Conservation (phyloP, 805 yeast species). For the Torulaspora franciscae region DNA sequence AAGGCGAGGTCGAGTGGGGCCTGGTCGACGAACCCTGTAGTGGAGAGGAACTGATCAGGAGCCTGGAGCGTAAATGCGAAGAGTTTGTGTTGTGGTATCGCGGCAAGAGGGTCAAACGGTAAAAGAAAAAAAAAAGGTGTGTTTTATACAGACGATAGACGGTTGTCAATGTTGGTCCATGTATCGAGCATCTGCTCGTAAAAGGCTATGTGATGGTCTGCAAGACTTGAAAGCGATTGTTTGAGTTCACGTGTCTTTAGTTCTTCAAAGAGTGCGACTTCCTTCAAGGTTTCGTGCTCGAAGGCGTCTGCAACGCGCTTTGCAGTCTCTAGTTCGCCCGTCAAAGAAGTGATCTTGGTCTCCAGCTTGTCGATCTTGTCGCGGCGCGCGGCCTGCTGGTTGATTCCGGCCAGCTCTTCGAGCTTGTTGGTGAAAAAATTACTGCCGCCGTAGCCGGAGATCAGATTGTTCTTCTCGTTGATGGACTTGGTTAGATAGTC, state of each 20-base stretch:
- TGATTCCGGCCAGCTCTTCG: slow-evolving; percentile 59
- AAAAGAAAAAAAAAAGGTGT: neutral
- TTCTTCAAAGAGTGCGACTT: slow-evolving; percentile 64
- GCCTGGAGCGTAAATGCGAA: slow-evolving; percentile 13
- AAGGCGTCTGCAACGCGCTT: slow-evolving; percentile 48
- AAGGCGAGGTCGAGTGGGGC: slow-evolving; percentile 23
- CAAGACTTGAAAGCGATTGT: slow-evolving; percentile 61
- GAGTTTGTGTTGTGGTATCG: slow-evolving; percentile 9
- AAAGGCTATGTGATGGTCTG: slow-evolving; percentile 70
- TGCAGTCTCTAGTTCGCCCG: slow-evolving; percentile 48
- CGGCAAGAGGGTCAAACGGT: slow-evolving; percentile 14
- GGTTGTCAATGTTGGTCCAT: slow-evolving; percentile 58
- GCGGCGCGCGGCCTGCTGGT: slow-evolving; percentile 51
- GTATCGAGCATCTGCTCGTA: slow-evolving; percentile 62
- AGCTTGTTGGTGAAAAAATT: slow-evolving; percentile 52
- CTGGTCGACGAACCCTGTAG: slow-evolving; percentile 21
- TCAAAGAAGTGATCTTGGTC: slow-evolving; percentile 44
- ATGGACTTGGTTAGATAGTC: slow-evolving; percentile 72
- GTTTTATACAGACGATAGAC: slow-evolving; percentile 18
- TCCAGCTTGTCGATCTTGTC: slow-evolving; percentile 51
- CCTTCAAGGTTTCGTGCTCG: slow-evolving; percentile 53
- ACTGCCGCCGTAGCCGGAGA: slow-evolving; percentile 49
- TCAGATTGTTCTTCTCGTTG: slow-evolving; percentile 53
- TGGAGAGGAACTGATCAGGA: slow-evolving; percentile 12
- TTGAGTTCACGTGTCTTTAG: slow-evolving; percentile 76